Base-by-base conservation (phyloP, 495 filamentous ascomycete species). In the Hyaloscypha hepaticicola region DNA sequence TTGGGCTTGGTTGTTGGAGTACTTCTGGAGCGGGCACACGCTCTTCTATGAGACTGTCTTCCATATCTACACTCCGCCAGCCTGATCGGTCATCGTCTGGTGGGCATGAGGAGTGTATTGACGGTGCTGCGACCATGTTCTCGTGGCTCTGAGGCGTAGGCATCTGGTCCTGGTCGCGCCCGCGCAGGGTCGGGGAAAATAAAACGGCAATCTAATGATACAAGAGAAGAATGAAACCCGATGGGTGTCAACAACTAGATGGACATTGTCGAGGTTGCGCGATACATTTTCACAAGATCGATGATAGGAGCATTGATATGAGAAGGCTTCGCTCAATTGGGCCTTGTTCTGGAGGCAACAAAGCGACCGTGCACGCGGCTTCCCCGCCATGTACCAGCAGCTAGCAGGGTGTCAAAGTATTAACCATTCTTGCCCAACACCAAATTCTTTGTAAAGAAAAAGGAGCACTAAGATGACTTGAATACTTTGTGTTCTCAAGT, bases 111-210 rank as follows among this genome's bases (percentile, higher is more conserved):
- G 68, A 62, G 58, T 75, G 69, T 29, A 59, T 6, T 19, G 70
- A 62, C 21, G 45, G 49, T n/a, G 61, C 33, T 29, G 61, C 52
- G 24, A 45, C 60, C 34, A 58, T 59, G 26, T 34, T 58, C 27
- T 68, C 58, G 71, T 76, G 75, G 64, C 73, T 78, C 9, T 80
- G 81, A 21, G 81, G 80, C 41, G 80, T 83, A 67, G 82, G 82
- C 82, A 85, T 85, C 61, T 66, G 63, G 63, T 59, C 62, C 61
- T 66, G 63, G 38, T 45, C 16, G 65, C 70, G 67, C 67, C 70
- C 31, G 70, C 68, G 65, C 70, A 58, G 64, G 70, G 67, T 65
- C 60, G 70, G 65, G 41, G 49, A 65, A 45, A 41, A 28, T 29
- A 41, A 50, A 62, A 64, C 24, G 5, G 16, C n/a, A 62, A n/a